These are phyloP conservation scores for Schizonepeta tenuifolia DNA, from an alignment of 257 asterid genomes.

Conservation along the genomic window DNA sequence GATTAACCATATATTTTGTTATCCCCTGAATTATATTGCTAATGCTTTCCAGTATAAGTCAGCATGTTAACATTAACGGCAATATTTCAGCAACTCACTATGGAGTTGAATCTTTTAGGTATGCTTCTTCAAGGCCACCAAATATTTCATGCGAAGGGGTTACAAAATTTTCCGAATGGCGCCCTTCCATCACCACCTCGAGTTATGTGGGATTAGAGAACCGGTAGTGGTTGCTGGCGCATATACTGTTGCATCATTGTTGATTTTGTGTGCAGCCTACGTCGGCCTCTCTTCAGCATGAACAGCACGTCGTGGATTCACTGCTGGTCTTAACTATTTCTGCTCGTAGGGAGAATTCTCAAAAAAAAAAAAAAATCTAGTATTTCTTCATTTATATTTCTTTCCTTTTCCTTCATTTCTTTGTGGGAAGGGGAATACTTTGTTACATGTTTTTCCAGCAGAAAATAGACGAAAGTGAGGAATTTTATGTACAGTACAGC, in stretches of 20 bases:
- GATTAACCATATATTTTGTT: neutral
- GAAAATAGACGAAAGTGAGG: conserved; percentile 2
- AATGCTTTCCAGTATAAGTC: conserved; percentile 2
- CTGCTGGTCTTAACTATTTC: neutral
- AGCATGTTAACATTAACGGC: neutral
- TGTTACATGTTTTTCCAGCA: neutral
- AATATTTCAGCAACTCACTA: conserved; percentile 24
- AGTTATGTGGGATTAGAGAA: conserved; percentile 62
- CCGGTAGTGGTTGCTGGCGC: conserved; percentile 72
- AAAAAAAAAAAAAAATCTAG: too few species aligned
- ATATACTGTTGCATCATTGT: conserved; percentile 53
- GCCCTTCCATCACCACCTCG: conserved; percentile 72
- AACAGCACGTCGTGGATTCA: neutral
- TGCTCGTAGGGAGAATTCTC: neutral
- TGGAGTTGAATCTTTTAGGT: conserved; percentile 40
- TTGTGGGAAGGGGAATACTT: too few species aligned
- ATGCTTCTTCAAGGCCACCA: conserved; percentile 54
- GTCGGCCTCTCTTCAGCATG: conserved; percentile 74
- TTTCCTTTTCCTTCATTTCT: neutral
- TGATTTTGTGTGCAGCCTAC: conserved; percentile 69
- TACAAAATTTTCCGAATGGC: conserved; percentile 50
- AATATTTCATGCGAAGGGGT: conserved; percentile 47
- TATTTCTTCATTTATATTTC: neutral
- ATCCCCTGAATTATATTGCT: neutral
- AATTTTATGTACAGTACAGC: conserved; percentile 23